A percentile compares a stretch with the other conserved stretches of the same genome.
Conservation (phyloP, 352 stramenopile genomes). For the Phytophthora pinifolia region DNA sequence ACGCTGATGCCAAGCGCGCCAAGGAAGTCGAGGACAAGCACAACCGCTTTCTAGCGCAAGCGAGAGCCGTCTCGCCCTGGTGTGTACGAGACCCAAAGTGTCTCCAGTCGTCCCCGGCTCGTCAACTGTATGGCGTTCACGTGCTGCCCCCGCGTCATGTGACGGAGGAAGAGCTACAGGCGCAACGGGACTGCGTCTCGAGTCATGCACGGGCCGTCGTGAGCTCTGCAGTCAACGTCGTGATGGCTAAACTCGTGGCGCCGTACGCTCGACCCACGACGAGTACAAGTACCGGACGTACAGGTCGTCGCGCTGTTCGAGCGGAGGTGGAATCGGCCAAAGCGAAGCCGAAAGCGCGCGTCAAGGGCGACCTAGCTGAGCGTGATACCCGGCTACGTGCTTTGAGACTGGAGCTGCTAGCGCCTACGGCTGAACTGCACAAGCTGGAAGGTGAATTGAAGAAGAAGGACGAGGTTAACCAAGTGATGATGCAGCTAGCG, state of each 20-base stretch:
- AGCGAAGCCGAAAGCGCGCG: constrained; percentile 14
- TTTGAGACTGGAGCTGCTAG: constrained; percentile 50
- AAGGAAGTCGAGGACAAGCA: constrained; percentile 44
- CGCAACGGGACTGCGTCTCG: constrained; percentile 25
- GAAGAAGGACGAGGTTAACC: constrained; percentile 12
- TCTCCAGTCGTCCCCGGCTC: constrained; percentile 40
- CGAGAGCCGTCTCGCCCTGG: constrained; percentile 51
- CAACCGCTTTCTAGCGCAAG: constrained; percentile 44
- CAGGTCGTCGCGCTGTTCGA: constrained; percentile 2
- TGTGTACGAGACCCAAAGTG: constrained; percentile 56
- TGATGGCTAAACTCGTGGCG: constrained; percentile 39
- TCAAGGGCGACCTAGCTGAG: constrained; percentile 38
- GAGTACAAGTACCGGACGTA: constrained; percentile 14
- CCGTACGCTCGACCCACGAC: constrained; percentile 10
- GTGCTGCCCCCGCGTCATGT: constrained; percentile 44
- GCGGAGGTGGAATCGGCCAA: constrained; percentile 5
- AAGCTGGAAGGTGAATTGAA: constrained; percentile 7
- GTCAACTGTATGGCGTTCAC: constrained; percentile 53
- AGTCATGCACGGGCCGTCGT: constrained; percentile 34
- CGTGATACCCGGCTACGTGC: constrained; percentile 29
- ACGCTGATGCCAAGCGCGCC: constrained; percentile 23
- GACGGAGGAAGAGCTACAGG: constrained; percentile 43
- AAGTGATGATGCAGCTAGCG: constrained; percentile 43
- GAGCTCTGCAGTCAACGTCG: constrained; percentile 33
- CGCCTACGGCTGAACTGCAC: constrained; percentile 22